Evolutionary conservation across 1,284 basidiomycete species (phyloP).

Genomic region (Rhodotorula sp.): DNA sequence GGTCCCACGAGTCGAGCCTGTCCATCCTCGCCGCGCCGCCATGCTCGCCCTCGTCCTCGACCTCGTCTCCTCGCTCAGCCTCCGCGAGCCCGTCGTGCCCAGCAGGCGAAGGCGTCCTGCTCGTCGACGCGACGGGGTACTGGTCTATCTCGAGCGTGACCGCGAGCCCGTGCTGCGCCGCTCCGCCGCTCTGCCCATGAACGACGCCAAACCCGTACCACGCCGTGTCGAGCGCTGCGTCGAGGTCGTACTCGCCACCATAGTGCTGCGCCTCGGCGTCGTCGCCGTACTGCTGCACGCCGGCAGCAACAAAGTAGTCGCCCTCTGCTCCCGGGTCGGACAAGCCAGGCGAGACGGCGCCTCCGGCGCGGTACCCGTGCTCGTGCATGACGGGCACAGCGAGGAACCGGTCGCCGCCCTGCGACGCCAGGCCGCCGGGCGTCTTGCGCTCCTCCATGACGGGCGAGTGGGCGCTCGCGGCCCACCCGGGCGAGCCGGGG

Average conservation of each 20-base stretch:
- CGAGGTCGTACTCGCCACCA: slow-evolving; percentile 5
- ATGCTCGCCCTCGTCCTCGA: background rate
- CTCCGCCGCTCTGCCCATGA: background rate
- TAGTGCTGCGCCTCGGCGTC: background rate
- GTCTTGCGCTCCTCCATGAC: slow-evolving; percentile 7
- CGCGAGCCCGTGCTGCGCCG: background rate
- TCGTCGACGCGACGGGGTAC: background rate
- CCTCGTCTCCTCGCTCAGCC: background rate
- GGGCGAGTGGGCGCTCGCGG: background rate
- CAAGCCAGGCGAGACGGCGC: no score
- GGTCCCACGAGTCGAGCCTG: background rate
- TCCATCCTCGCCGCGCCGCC: background rate
- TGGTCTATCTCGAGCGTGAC: slow-evolving; percentile 2
- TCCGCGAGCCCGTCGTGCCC: background rate
- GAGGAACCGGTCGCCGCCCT: background rate
- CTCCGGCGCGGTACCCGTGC: no score
- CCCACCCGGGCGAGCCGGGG: background rate
- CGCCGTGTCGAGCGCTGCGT: background rate
- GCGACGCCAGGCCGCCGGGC: no score
- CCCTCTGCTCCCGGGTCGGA: no score
- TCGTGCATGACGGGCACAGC: no score
- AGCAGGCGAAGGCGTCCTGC: background rate
- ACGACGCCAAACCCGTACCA: slow-evolving; percentile 1
- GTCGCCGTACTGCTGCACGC: background rate
- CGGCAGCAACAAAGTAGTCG: no score